Evolutionary conservation across 306 rosid species (phyloP), one percentile per base, ranked within the genome.

Genomic region (Cicer pinnatifidum): DNA sequence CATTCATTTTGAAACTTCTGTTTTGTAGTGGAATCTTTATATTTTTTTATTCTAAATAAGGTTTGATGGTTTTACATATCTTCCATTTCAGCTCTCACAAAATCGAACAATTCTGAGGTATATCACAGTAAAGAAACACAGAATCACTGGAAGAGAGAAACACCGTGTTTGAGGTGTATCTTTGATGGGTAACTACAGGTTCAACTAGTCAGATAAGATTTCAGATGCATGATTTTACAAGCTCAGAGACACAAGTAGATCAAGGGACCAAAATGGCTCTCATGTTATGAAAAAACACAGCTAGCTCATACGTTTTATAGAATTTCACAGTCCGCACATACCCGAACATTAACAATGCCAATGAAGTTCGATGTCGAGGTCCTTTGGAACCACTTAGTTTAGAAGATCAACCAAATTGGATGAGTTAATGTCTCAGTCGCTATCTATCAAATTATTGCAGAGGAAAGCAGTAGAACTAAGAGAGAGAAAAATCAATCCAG

Each of bases 191-290:
- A 89, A 84, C 41, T 68, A 82, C 89, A 86, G 76, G 88, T 86
- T 92, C 84, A 86, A 76, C 73, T 83, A 90, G 59, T 90, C 96
- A 51, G 88, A 87, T 75, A 90, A 88, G 94, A 80, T 92, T 93
- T 93, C 94, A 84, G 85, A 88, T 87, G 92, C 92, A 67, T 89
- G 97, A 96, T 92, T 92, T 75, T 87, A 88, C 85, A 87, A 87
- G 85, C 96, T 92, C 79, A 90, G 82, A 81, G 87, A 87, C 81
- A 88, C 85, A 91, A 79, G 86, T 85, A 81, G 70, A 71, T 79
- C 87, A 83, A 88, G 76, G 80, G 88, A 88, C 67, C 79, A 63
- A 56, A 80, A 76, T 76, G 41, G 60, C 7, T 53, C 37, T 53
- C 60, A 53, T 17, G 60, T 51, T 51, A 51, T 51, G 10, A 15